Evolutionary conservation across 176 grass and related monocot genomes (phyloP), one percentile per base, ranked within the genome.

Genomic region (Phoenix dactylifera): DNA sequence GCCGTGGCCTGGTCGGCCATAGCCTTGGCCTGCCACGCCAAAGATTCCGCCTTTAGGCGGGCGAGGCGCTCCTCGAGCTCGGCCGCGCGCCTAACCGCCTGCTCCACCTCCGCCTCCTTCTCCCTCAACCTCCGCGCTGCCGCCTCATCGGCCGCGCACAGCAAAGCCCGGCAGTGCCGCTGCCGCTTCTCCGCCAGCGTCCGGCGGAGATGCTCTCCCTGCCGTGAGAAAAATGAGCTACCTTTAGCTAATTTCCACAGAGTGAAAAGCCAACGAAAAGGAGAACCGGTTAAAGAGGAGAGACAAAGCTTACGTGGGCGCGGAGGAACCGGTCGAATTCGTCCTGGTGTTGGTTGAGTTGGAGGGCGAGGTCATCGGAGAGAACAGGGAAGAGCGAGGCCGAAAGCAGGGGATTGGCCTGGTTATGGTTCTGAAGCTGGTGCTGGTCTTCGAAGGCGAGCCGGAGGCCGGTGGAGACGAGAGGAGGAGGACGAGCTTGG

Each of bases 291-390:
- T 14, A 32, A 18, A 10, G 22, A 39, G 9, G 9, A 4, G 50
- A 26, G 6, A 50, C 65, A 39, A 75, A n/a, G 26, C 3, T 25
- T 73, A 90, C 86, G 32, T 87, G 80, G 49, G 89, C 83, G 50
- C 84, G 83, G 80, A 90, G 67, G 59, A 89, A 44, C n/a, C 35
- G 57, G 19, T 86, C 83, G 63, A 87, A 79, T 73, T 95, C 86
- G 49, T 74, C 68, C 16, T 6, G 65, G 77, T 81, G 75, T 18
- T 52, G 77, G 50, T 76, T 79, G 74, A 66, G 78, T 76, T 69
- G 80, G 17, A 77, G 64, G 72, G 71, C 66, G 71, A 87, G 51
- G 60, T 77, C 77, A 49, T 64, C 68, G 25, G 80, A 68, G 57
- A 87, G 57, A 29, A 84, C 23, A 4, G 86, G 78, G 22, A 60